Percentiles rank a stretch among this genome's conserved stretches.
phyloP scores from a whole-genome alignment of 345 rosid species.

The Melaleuca alternifolia region DNA sequence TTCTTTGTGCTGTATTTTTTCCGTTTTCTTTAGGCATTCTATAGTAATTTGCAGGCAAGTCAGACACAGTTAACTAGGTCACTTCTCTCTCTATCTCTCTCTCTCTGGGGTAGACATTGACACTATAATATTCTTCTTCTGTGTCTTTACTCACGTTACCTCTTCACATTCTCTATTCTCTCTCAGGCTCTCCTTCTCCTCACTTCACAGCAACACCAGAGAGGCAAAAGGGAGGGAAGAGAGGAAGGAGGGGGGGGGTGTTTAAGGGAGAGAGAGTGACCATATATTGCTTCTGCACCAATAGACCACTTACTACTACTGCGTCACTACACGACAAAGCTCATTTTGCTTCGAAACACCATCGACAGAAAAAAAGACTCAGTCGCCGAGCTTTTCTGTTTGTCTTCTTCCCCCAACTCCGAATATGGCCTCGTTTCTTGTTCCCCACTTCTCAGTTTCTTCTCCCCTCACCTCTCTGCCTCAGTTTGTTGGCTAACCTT shows the following conservation, averaged over 20 bases:
- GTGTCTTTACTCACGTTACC: constrained; percentile 19
- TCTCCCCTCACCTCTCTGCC: constrained; percentile 12
- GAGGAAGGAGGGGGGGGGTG: no score
- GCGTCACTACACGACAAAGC: background rate
- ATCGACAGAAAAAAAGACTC: background rate
- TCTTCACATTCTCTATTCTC: background rate
- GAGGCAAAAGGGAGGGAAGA: no score
- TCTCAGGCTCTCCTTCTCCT: background rate
- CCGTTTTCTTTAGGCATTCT: background rate
- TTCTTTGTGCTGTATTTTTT: background rate
- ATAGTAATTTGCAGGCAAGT: background rate
- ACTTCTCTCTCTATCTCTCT: background rate
- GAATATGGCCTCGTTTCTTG: constrained; percentile 22
- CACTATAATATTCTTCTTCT: constrained; percentile 2
- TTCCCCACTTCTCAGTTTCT: constrained; percentile 15
- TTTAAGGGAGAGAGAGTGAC: background rate
- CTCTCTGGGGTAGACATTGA: background rate
- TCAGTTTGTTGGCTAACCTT: background rate
- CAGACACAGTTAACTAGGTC: background rate
- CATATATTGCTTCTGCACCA: background rate
- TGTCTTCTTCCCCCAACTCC: constrained; percentile 37
- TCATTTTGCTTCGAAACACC: constrained; percentile 7
- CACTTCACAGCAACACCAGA: constrained; percentile 5
- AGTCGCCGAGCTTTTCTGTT: constrained; percentile 25
- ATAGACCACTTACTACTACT: constrained; percentile 8